A percentile compares a stretch with the other conserved stretches of the same genome.
phyloP scores from a whole-genome alignment of 768 basidiomycete species.

The Punctularia strigosozonata region DNA sequence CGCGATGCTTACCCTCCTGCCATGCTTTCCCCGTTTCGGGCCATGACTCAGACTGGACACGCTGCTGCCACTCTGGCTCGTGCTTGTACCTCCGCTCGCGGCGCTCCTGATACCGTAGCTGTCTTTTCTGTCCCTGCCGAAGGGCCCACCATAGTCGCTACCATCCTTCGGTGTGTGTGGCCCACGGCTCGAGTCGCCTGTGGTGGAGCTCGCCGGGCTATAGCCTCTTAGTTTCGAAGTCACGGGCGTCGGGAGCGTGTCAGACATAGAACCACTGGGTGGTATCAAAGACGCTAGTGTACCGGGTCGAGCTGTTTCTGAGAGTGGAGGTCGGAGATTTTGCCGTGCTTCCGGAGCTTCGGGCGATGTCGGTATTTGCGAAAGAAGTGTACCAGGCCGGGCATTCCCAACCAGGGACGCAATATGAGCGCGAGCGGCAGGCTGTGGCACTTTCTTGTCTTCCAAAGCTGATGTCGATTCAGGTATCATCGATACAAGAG shows the following conservation, averaged over 20 bases:
- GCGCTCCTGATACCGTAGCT: slow-evolving; percentile 4
- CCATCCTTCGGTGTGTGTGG: slow-evolving; percentile 75
- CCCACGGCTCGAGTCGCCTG: slow-evolving; percentile 77
- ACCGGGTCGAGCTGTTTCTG: too few species aligned
- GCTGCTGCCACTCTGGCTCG: slow-evolving; percentile 29
- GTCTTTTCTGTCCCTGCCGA: slow-evolving; percentile 11
- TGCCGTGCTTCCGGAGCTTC: too few species aligned
- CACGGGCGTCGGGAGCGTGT: too few species aligned
- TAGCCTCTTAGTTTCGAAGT: slow-evolving; percentile 35
- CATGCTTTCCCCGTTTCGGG: slow-evolving; percentile 39
- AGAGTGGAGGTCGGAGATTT: too few species aligned
- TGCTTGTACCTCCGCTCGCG: slow-evolving; percentile 3
- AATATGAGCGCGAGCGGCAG: neutral
- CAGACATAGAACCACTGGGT: too few species aligned
- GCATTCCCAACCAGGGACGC: too few species aligned
- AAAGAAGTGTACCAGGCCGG: too few species aligned
- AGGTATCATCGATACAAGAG: neutral
- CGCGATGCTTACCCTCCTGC: slow-evolving; percentile 14
- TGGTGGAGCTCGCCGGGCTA: slow-evolving; percentile 75
- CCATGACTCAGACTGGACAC: slow-evolving; percentile 62
- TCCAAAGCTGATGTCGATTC: neutral
- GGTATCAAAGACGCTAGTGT: too few species aligned
- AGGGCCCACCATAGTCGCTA: slow-evolving; percentile 36
- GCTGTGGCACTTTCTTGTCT: neutral
- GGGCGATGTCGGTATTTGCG: too few species aligned